Evolutionary conservation across 2,329 filamentous ascomycete species (phyloP).

Genomic region (Penicillium sp.): DNA sequence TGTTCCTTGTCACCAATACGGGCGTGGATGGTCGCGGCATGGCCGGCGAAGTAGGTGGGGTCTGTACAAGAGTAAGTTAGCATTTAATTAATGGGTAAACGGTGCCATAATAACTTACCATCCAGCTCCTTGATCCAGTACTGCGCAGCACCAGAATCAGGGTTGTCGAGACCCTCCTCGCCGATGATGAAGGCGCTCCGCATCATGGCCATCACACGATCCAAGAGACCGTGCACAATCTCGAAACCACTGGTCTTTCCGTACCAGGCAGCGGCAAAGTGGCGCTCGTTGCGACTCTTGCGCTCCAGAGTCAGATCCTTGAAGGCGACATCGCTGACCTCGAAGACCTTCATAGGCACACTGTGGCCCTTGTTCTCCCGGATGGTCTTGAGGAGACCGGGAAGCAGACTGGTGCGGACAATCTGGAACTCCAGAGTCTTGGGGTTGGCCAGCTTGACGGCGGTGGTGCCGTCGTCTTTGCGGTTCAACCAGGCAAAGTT

Average conservation of each 20-base stretch:
- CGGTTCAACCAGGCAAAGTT: constrained; percentile 96
- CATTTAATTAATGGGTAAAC: neutral
- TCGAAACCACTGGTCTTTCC: constrained; percentile 95
- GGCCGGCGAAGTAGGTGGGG: constrained; percentile 86
- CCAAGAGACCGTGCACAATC: constrained; percentile 88
- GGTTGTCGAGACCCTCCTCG: constrained; percentile 67
- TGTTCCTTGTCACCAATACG: constrained; percentile 71
- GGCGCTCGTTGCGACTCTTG: constrained; percentile 86
- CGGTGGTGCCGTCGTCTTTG: constrained; percentile 79
- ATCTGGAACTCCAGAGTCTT: constrained; percentile 94
- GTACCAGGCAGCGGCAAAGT: constrained; percentile 95
- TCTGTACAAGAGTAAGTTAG: constrained; percentile 49
- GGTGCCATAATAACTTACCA: constrained; percentile 48
- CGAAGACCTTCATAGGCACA: constrained; percentile 89
- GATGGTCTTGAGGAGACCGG: constrained; percentile 88
- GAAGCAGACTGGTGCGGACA: constrained; percentile 81
- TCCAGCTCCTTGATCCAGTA: constrained; percentile 96
- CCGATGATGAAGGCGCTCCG: constrained; percentile 75
- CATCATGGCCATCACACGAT: constrained; percentile 90
- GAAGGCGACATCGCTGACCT: constrained; percentile 86
- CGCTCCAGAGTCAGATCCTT: constrained; percentile 82
- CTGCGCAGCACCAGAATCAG: constrained; percentile 61
- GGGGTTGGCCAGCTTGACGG: constrained; percentile 83
- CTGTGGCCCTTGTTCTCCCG: constrained; percentile 88
- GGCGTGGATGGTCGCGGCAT: constrained; percentile 81